Evolutionary conservation across 2,329 filamentous ascomycete genomes (phyloP), one percentile per base, ranked within the genome.

Genomic region (Colletotrichum limetticola): DNA sequence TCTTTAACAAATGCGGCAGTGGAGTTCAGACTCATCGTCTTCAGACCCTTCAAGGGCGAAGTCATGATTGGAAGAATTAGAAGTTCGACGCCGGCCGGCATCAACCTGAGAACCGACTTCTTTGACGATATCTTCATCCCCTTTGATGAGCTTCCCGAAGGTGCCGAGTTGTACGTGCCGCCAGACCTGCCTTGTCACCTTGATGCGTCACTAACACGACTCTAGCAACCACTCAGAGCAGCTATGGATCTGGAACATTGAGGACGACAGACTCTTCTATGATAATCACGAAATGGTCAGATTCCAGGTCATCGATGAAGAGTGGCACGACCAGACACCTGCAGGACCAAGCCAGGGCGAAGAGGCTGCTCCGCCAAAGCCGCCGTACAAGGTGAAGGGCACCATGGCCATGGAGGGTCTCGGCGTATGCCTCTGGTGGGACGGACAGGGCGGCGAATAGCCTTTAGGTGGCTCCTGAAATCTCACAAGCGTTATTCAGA

Each of bases 41-140:
- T 98, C 82, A 92, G 97, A 28, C 97, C 97, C 0, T 98, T 98
- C 86, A 97, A 97, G 80, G 94, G 95, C 60, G 97, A 99, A 81
- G 94, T 98, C 72, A 89, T 99, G 78, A 87, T 94, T 57, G 97
- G 94, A 19, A 92, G 91, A 76, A 98, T 99, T 82, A 92, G 92
- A 75, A 92, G 91, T 76, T 92, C 92, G 46, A 92, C 89, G 1
- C 87, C 91, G 8, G 86, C 91, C 1, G 95, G 94, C 49, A 94
- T 97, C 78, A 91, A 91, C 78, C 87, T 98, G 72, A 91, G 92
- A 61, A 92, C 95, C 4, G 94, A 98, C 75, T 99, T 99, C 82
- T 99, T 98, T 77, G 94, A 96, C 77, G 95, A 98, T 75, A 95
- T 99, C 37, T 92, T 94, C 72, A 91, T 98, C 75, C 94, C 90